These are phyloP conservation scores for Bruguiera sexangula DNA, from an alignment of 345 rosid species.

Conservation along the genomic window DNA sequence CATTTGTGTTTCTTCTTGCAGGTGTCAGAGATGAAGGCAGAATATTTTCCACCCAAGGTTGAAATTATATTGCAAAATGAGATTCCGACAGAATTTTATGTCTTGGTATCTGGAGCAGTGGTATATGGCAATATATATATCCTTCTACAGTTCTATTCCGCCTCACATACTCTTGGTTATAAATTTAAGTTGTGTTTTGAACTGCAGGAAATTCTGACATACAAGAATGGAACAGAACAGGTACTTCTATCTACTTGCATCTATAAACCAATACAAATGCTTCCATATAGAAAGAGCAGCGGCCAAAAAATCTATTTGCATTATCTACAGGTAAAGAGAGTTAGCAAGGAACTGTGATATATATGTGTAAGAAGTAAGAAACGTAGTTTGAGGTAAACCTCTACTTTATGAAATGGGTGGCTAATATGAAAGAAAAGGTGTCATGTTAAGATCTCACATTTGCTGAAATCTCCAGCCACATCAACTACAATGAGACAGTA, in stretches of 20 bases:
- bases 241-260: conserved; percentile 26
- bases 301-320: background rate
- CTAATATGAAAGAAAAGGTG: background rate
- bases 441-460: background rate
- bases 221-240: conserved; percentile 75
- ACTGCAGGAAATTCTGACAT: conserved; percentile 66
- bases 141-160: background rate
- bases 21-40: conserved; percentile 84
- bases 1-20: conserved; percentile 21
- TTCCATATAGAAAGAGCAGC: background rate
- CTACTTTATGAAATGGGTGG: background rate
- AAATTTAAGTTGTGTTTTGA: conserved; percentile 17
- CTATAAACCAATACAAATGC: background rate
- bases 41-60: conserved; percentile 87
- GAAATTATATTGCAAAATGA: conserved; percentile 87
- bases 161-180: conserved; percentile 3
- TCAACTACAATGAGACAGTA: background rate
- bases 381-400: background rate
- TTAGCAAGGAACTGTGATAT: background rate
- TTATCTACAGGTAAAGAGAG: background rate
- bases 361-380: background rate
- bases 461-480: background rate
- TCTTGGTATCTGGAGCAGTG: conserved; percentile 85
- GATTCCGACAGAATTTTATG: conserved; percentile 86
- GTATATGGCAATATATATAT: conserved; percentile 34